Conservation (phyloP, 805 yeast genomes). For the Cyberlindnera euphorbiiphila region DNA sequence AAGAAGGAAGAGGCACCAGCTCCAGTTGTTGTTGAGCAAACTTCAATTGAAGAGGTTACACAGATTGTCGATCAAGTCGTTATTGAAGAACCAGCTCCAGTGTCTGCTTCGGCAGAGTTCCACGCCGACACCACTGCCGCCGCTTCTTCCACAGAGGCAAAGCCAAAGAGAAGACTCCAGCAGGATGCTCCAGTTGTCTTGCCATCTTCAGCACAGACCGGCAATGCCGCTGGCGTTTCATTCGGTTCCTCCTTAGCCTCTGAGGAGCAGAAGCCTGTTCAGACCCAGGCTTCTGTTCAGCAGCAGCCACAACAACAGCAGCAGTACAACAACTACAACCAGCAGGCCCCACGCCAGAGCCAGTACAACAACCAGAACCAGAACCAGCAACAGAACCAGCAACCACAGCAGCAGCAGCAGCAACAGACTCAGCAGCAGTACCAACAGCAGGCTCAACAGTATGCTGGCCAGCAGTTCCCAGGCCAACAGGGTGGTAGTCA, state of each 20-base stretch:
- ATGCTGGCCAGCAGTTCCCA: conserved; percentile 15
- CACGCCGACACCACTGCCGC: no score
- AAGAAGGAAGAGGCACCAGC: conserved; percentile 17
- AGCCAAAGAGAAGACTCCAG: conserved; percentile 33
- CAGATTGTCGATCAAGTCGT: conserved; percentile 19
- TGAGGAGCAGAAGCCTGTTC: conserved; percentile 28
- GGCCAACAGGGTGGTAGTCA: conserved; percentile 18
- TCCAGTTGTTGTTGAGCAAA: conserved; percentile 4
- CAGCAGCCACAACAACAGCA: conserved; percentile 20
- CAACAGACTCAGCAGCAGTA: conserved; percentile 16
- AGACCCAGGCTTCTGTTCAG: conserved; percentile 21
- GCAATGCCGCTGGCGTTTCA: conserved; percentile 51
- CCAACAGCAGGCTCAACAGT: conserved; percentile 3
- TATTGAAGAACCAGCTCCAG: conserved; percentile 15
- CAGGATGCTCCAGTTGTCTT: conserved; percentile 47
- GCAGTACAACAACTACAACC: conserved; percentile 20
- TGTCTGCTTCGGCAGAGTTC: no score
- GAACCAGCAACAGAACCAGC: conserved; percentile 13
- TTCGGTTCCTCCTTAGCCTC: conserved; percentile 56
- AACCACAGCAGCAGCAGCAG: conserved; percentile 17
- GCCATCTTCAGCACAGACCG: conserved; percentile 41
- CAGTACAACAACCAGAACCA: conserved; percentile 10
- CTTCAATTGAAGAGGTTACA: conserved; percentile 16
- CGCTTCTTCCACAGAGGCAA: conserved; percentile 24
- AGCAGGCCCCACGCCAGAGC: conserved; percentile 13